Conservation (phyloP, 164 flowering plant species). For the Protea cynaroides region DNA sequence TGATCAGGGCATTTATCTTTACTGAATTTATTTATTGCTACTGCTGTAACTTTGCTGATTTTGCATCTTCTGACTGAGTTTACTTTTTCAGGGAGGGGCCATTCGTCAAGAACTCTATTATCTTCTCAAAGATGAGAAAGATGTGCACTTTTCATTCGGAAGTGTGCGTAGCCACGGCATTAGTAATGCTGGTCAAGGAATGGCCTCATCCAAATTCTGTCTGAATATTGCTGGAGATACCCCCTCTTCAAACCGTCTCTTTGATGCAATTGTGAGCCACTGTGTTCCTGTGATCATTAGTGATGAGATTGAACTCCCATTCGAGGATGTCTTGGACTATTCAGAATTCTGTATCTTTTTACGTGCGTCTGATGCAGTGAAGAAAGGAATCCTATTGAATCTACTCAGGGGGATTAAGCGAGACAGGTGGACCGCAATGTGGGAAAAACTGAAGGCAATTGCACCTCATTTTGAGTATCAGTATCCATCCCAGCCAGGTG, state of each 20-base stretch:
- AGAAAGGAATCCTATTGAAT: constrained; percentile 50
- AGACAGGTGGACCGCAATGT: constrained; percentile 70
- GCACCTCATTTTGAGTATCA: constrained; percentile 64
- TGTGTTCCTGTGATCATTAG: constrained; percentile 90
- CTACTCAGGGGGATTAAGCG: constrained; percentile 53
- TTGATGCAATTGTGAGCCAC: constrained; percentile 84
- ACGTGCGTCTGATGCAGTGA: constrained; percentile 59
- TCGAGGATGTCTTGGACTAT: constrained; percentile 78
- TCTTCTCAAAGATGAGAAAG: constrained; percentile 80
- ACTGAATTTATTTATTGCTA: background rate
- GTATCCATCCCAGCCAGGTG: constrained; percentile 66
- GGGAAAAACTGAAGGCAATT: constrained; percentile 60
- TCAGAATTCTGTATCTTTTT: constrained; percentile 70
- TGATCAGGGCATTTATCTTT: background rate
- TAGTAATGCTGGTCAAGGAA: constrained; percentile 57
- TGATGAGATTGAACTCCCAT: constrained; percentile 90
- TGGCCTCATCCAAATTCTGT: constrained; percentile 85
- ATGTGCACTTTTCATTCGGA: constrained; percentile 80
- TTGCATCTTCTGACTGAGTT: constrained; percentile 2
- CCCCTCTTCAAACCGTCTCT: constrained; percentile 92
- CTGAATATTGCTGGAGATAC: constrained; percentile 89
- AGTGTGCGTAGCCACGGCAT: constrained; percentile 48
- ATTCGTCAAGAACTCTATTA: constrained; percentile 83
- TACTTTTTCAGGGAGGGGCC: constrained; percentile 56
- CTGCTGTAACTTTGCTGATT: background rate